phyloP scores from a whole-genome alignment of 352 stramenopile species.

The Phytophthora constricta region DNA sequence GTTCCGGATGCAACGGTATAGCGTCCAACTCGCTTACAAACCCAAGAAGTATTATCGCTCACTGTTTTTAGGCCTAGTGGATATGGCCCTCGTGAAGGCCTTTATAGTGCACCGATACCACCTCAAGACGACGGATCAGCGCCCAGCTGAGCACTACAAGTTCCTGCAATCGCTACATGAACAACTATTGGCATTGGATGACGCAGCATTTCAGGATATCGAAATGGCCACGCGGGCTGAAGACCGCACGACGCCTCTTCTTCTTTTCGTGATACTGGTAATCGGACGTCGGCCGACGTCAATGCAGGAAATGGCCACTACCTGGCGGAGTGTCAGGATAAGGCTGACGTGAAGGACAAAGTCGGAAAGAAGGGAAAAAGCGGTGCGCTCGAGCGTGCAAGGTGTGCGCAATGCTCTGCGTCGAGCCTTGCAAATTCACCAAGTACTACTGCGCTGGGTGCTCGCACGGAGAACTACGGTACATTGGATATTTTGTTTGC shows the following conservation, averaged over 20 bases:
- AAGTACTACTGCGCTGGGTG: slow-evolving; percentile 2
- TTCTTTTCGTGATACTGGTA: too few relatives aligned
- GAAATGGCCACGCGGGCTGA: not conserved
- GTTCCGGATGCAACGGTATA: slow-evolving; percentile 17
- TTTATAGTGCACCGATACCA: slow-evolving; percentile 16
- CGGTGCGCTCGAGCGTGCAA: not conserved
- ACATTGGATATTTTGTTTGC: not conserved
- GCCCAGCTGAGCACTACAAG: not conserved
- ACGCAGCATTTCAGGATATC: not conserved
- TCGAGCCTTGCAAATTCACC: slow-evolving; percentile 1
- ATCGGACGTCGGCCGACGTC: too few relatives aligned
- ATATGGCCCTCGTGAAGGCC: slow-evolving; percentile 21
- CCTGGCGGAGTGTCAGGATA: not conserved
- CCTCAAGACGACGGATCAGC: not conserved
- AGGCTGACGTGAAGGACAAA: too few relatives aligned
- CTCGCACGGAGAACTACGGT: not conserved
- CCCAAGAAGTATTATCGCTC: slow-evolving; percentile 23
- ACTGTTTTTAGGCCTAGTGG: slow-evolving; percentile 19
- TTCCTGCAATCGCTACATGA: slow-evolving; percentile 7
- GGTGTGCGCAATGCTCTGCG: not conserved
- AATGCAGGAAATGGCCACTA: not conserved
- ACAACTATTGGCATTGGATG: slow-evolving; percentile 5
- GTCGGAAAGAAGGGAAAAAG: not conserved
- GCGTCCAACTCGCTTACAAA: slow-evolving; percentile 4
- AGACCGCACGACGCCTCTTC: not conserved